Evolutionary conservation across 163 green algal genomes (phyloP).

Genomic region (Scenedesmus sp.): DNA sequence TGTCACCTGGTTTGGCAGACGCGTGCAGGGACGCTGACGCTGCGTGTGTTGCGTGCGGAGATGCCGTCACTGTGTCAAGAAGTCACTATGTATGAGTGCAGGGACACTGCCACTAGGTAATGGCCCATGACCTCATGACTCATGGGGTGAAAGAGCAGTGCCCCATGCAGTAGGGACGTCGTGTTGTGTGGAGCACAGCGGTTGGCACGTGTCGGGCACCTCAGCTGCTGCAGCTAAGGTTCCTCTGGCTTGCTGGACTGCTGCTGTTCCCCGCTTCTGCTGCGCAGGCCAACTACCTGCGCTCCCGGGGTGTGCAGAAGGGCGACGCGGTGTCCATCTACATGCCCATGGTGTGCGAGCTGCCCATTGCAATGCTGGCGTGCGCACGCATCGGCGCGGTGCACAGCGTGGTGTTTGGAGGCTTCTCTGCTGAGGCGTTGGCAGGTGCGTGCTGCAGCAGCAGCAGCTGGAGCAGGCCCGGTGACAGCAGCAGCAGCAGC

Average conservation of each 20-base stretch:
- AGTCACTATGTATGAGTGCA: too few relatives aligned
- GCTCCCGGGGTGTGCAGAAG: conserved; percentile 87
- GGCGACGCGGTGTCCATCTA: conserved; percentile 96
- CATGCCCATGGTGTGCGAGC: conserved; percentile 93
- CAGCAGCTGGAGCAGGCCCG: neutral
- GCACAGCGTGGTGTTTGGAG: conserved; percentile 92
- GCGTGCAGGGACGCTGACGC: too few relatives aligned
- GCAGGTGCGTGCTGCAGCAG: conserved; percentile 33
- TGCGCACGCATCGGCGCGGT: conserved; percentile 81
- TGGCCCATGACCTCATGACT: too few relatives aligned
- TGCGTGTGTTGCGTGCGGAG: too few relatives aligned
- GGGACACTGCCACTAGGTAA: too few relatives aligned
- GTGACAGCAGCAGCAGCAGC: neutral
- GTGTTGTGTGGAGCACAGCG: too few relatives aligned
- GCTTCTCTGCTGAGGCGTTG: conserved; percentile 86
- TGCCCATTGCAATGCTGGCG: conserved; percentile 86
- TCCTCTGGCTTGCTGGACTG: neutral
- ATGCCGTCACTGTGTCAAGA: too few relatives aligned
- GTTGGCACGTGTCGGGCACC: too few relatives aligned
- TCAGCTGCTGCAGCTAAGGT: neutral
- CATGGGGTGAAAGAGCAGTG: too few relatives aligned
- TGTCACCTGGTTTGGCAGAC: too few relatives aligned
- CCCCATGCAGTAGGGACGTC: too few relatives aligned
- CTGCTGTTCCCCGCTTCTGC: neutral
- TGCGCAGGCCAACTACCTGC: conserved; percentile 90